Base-by-base conservation (phyloP, 2,329 filamentous ascomycete species). In the Pestalotiopsis sp. region DNA sequence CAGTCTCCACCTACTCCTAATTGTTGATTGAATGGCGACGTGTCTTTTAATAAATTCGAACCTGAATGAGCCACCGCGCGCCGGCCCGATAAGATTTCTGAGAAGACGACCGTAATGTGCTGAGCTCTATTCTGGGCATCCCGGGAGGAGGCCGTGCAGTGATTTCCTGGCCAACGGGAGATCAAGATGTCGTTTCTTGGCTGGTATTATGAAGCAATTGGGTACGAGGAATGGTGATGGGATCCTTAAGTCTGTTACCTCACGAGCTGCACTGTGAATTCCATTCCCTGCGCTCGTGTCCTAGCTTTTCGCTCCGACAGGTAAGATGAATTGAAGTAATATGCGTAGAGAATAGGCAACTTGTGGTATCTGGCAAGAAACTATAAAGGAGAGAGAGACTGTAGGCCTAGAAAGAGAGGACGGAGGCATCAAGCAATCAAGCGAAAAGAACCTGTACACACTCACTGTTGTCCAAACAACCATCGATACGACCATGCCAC, bases 401-500 rank as follows among this genome's bases (percentile, higher is more conserved):
- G 45, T n/a, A 3, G 14, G 9, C 7, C 11, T 3, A n/a, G 17
- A n/a, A n/a, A 23, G 17, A 11, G 17, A n/a, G 6, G 20, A 52
- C 17, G 17, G 7, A 9, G n/a, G 11, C 4, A 27, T 38, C 20
- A 36, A 58, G 56, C 59, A 23, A n/a, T 20, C 13, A 4, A 4
- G 3, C 61, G 11, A 17, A 17, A 23, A 52, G 45, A 52, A 9
- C 7, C 17, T n/a, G 17, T 7, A n/a, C 2, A 11, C 20, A 52
- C 14, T 17, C 17, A 1, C 11, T 52, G 6, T 31, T 31, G 31
- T 31, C 25, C 17, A n/a, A 6, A 13, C 6, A 36, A 25, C 23
- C 20, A 25, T 12, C 12, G 57, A 59, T 7, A 17, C 57, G 14
- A 36, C 23, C 62, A 74, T 74, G 73, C 76, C 76, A 41, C 75